phyloP scores from a whole-genome alignment of 345 rosid genomes.

The Arabidopsis suecica region DNA sequence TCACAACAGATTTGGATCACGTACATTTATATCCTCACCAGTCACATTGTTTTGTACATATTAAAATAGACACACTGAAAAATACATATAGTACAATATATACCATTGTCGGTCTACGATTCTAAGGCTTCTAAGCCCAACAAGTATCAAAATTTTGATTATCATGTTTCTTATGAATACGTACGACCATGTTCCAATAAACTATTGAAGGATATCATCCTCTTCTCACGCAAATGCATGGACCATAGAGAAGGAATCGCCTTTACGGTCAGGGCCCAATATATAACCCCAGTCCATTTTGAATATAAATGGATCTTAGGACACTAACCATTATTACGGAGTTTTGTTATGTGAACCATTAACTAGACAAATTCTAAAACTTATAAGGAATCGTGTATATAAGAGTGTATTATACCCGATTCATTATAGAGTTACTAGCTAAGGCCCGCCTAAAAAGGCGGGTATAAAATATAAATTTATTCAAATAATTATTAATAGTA shows the following conservation, averaged over 20 bases:
- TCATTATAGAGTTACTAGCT: too few relatives aligned
- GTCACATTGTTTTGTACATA: background rate
- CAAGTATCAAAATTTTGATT: slow-evolving; percentile 13
- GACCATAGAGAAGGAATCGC: too few relatives aligned
- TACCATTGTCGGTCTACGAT: slow-evolving; percentile 3
- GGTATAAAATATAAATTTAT: too few relatives aligned
- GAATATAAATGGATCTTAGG: background rate
- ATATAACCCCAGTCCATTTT: background rate
- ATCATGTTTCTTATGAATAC: background rate
- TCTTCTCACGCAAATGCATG: too few relatives aligned
- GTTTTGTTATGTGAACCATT: background rate
- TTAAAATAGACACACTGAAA: slow-evolving; percentile 6
- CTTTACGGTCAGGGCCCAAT: slow-evolving; percentile 14
- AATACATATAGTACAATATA: background rate
- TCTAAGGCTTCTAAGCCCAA: slow-evolving; percentile 22
- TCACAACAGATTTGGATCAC: slow-evolving; percentile 35
- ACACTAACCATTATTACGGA: background rate
- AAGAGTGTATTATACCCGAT: too few relatives aligned
- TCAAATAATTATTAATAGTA: too few relatives aligned
- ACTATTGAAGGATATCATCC: slow-evolving; percentile 6
- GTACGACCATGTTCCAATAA: background rate
- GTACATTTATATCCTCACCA: slow-evolving; percentile 4
- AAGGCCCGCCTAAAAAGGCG: too few relatives aligned
- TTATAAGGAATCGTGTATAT: background rate
- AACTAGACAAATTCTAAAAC: background rate